Conservation (phyloP, 2,329 filamentous ascomycete genomes). For the Penicillium janthinellum region DNA sequence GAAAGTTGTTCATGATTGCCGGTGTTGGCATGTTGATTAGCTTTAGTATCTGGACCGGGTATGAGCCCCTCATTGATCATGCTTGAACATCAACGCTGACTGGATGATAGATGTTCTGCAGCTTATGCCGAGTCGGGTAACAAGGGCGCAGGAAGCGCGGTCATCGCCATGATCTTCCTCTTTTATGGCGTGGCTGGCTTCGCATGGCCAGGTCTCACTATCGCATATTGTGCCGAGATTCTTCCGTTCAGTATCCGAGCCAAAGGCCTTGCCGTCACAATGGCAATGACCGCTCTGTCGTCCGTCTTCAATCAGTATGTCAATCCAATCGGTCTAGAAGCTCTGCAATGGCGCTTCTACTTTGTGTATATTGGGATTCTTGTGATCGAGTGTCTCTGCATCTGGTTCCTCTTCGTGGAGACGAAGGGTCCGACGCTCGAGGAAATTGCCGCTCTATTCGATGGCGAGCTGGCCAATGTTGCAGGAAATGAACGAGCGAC, state of each 20-base stretch:
- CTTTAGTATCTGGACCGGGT: no score
- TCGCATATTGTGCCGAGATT: constrained; percentile 23
- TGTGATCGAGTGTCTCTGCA: no score
- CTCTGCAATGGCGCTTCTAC: no score
- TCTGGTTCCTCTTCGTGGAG: neutral
- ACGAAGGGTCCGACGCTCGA: neutral
- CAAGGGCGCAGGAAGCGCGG: constrained; percentile 12
- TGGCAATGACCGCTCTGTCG: constrained; percentile 2
- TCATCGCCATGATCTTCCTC: constrained; percentile 20
- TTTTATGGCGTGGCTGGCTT: constrained; percentile 33
- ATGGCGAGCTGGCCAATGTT: neutral
- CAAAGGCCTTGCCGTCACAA: constrained; percentile 10
- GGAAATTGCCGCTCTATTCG: neutral
- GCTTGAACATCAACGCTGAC: no score
- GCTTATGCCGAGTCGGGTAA: no score
- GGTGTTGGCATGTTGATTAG: neutral
- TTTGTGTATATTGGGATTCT: no score
- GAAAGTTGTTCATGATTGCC: neutral
- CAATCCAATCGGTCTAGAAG: no score
- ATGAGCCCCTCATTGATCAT: no score
- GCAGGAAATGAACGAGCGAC: neutral
- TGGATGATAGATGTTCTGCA: no score
- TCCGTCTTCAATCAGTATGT: constrained; percentile 13
- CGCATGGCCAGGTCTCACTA: constrained; percentile 22
- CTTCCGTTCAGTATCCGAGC: constrained; percentile 37